phyloP scores from a whole-genome alignment of 108 stramenopile species.

The Nitzschia palea region DNA sequence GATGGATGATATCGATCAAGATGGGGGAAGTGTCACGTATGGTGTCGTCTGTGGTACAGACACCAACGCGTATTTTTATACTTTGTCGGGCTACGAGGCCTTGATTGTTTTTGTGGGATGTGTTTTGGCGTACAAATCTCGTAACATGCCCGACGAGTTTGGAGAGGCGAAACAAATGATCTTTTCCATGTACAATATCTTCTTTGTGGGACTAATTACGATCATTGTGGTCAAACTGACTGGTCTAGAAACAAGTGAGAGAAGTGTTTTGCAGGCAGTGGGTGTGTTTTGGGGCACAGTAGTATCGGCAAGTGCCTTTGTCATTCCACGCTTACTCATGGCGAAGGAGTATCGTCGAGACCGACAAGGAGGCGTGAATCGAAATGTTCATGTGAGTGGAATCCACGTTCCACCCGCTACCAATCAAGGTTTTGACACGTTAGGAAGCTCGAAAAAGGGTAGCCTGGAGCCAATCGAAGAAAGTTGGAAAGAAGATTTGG shows the following conservation, averaged over 20 bases:
- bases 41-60: constrained; percentile 20
- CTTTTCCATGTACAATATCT: constrained; percentile 48
- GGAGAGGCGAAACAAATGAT: constrained; percentile 44
- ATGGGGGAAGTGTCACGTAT: constrained; percentile 11
- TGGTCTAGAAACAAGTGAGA: not conserved
- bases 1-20: constrained; percentile 10
- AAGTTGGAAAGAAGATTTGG: no score
- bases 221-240: not conserved
- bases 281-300: constrained; percentile 31
- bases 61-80: constrained; percentile 20
- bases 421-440: no score
- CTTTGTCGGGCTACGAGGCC: constrained; percentile 20
- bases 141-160: constrained; percentile 36
- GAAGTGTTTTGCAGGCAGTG: constrained; percentile 15
- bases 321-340: constrained; percentile 19
- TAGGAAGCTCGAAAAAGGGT: no score
- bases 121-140: constrained; percentile 35
- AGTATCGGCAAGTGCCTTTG: constrained; percentile 17
- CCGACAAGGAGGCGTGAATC: no score
- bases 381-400: no score
- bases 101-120: constrained; percentile 38
- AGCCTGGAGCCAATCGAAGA: no score
- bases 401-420: no score
- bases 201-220: constrained; percentile 22
- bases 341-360: not conserved